These are phyloP conservation scores for Aureobasidium sp. DNA, from an alignment of 2,329 filamentous ascomycete genomes.

Conservation along the genomic window DNA sequence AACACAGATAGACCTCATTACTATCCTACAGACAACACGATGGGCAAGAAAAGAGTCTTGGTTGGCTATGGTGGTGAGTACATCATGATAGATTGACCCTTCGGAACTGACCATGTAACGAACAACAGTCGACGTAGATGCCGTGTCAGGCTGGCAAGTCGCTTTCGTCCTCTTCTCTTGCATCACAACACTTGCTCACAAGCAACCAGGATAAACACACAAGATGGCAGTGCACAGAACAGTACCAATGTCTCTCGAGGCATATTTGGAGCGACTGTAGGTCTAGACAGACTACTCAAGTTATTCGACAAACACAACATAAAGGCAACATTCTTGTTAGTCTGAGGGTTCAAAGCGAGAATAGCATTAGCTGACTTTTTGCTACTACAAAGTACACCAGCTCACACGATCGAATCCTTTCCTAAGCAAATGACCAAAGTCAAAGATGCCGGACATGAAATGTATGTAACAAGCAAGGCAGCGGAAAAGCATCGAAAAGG, in stretches of 20 bases:
- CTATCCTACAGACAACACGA: background rate
- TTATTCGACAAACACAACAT: constrained; percentile 38
- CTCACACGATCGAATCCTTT: constrained; percentile 42
- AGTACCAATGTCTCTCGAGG: constrained; percentile 35
- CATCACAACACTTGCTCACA: constrained; percentile 24
- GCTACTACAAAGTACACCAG: constrained; percentile 25
- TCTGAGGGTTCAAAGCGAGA: too few relatives aligned
- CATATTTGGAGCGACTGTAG: constrained; percentile 36
- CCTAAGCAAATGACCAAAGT: constrained; percentile 43
- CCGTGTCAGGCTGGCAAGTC: background rate
- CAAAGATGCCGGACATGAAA: constrained; percentile 36
- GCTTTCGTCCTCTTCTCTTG: background rate
- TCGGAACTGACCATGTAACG: too few relatives aligned
- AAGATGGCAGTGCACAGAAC: constrained; percentile 31
- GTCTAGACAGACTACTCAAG: constrained; percentile 35
- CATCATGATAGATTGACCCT: background rate
- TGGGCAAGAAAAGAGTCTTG: constrained; percentile 31
- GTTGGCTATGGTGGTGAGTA: constrained; percentile 33
- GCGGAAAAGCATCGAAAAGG: background rate
- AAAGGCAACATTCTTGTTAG: constrained; percentile 34
- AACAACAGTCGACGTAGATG: background rate
- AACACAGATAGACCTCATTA: too few relatives aligned
- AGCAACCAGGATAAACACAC: constrained; percentile 35
- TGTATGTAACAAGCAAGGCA: constrained; percentile 20
- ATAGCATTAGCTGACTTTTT: background rate